Evolutionary conservation across 495 filamentous ascomycete species (phyloP).

Genomic region (Penicillium nucicola): DNA sequence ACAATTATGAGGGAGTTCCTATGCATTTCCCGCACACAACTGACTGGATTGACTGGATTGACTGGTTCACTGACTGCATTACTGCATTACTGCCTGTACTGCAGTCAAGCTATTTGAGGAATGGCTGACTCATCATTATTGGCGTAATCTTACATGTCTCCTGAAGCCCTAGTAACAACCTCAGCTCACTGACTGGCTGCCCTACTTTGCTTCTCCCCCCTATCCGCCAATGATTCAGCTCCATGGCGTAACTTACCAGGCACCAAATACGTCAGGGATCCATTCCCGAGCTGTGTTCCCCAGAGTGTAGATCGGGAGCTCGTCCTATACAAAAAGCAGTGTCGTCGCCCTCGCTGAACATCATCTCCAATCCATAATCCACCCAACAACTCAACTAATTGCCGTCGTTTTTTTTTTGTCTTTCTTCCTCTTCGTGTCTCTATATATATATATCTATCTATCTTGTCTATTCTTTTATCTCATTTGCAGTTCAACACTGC

Average conservation of each 20-base stretch:
- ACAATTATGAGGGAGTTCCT: no score
- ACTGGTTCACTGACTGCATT: no score
- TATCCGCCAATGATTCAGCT: conserved; percentile 16
- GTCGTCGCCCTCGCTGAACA: conserved; percentile 13
- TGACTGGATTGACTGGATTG: no score
- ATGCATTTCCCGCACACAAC: no score
- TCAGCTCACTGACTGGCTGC: conserved; percentile 20
- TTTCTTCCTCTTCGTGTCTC: background rate
- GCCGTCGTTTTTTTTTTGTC: conserved; percentile 9
- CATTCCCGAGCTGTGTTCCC: conserved; percentile 24
- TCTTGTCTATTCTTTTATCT: conserved; percentile 10
- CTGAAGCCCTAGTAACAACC: no score
- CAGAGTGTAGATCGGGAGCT: conserved; percentile 29
- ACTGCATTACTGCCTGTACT: no score
- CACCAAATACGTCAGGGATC: conserved; percentile 29
- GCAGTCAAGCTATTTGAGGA: background rate
- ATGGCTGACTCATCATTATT: conserved; percentile 9
- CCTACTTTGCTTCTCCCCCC: conserved; percentile 16
- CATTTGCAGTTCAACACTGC: conserved; percentile 28
- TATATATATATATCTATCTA: conserved; percentile 15
- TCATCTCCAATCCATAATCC: conserved; percentile 8
- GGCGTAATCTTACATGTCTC: background rate
- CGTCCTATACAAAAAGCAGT: conserved; percentile 27
- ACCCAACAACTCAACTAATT: background rate
- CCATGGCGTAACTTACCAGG: conserved; percentile 19